Evolutionary conservation across 371 early-diverging fungal genomes (phyloP).

Genomic region (Mortierella sp.): DNA sequence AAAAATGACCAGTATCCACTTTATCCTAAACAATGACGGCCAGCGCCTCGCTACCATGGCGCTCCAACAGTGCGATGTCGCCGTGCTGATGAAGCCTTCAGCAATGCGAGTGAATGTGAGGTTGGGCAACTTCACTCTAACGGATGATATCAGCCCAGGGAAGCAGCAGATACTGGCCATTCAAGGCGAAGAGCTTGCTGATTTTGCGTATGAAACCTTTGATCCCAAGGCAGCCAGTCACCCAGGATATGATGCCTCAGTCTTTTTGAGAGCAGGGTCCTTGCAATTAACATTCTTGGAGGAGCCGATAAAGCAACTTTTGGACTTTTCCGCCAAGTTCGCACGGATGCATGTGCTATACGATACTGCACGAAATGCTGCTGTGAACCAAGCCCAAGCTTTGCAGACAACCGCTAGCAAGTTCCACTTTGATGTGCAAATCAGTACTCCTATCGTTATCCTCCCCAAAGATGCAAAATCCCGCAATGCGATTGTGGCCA

Average conservation of each 20-base stretch:
- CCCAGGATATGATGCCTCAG: conserved; percentile 89
- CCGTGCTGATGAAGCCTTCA: conserved; percentile 71
- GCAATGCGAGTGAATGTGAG: conserved; percentile 83
- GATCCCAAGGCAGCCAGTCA: conserved; percentile 59
- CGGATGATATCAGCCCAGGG: conserved; percentile 67
- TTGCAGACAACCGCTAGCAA: conserved; percentile 80
- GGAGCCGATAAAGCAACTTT: conserved; percentile 66
- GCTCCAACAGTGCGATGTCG: conserved; percentile 79
- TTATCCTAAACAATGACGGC: conserved; percentile 90
- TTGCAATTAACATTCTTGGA: conserved; percentile 82
- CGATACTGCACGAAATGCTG: conserved; percentile 89
- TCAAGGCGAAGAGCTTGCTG: conserved; percentile 91
- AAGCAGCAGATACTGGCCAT: conserved; percentile 80
- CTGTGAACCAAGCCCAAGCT: conserved; percentile 83
- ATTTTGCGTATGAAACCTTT: conserved; percentile 89
- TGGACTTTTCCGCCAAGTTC: conserved; percentile 81
- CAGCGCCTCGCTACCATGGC: conserved; percentile 81
- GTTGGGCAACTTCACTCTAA: conserved; percentile 87
- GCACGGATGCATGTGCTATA: conserved; percentile 89
- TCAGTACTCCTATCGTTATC: conserved; percentile 92
- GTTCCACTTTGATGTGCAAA: conserved; percentile 86
- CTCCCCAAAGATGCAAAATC: conserved; percentile 79
- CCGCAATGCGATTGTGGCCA: conserved; percentile 77
- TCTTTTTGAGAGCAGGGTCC: conserved; percentile 86
- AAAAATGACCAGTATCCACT: conserved; percentile 82